These are phyloP conservation scores for Pichia gijzeniarum DNA, from an alignment of 805 yeast species.

Conservation along the genomic window DNA sequence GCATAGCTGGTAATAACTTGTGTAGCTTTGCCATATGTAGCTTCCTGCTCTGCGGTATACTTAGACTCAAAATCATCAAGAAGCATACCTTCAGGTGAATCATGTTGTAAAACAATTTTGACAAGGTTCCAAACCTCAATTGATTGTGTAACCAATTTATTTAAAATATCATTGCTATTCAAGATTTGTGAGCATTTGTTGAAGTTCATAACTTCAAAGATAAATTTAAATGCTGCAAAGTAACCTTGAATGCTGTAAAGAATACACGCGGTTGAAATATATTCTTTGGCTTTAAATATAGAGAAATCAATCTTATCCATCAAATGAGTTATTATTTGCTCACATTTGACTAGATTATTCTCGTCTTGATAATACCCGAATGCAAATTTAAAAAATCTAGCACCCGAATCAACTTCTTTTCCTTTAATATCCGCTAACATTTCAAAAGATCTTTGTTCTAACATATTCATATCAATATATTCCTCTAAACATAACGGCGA, in stretches of 20 bases:
- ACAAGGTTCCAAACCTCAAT: constrained; percentile 37
- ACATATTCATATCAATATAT: constrained; percentile 18
- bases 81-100: constrained; percentile 64
- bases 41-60: constrained; percentile 28
- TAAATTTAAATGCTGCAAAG: constrained; percentile 49
- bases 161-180: constrained; percentile 4
- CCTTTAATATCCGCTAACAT: constrained; percentile 40
- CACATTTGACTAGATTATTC: constrained; percentile 16
- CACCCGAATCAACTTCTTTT: constrained; percentile 75
- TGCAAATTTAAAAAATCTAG: constrained; percentile 53
- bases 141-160: constrained; percentile 11
- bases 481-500: constrained; percentile 33
- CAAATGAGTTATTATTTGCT: constrained; percentile 28
- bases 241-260: constrained; percentile 61
- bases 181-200: constrained; percentile 5
- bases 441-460: constrained; percentile 19
- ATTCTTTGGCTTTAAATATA: constrained; percentile 29
- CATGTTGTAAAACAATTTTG: constrained; percentile 50
- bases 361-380: constrained; percentile 30
- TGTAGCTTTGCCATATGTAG: constrained; percentile 31
- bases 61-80: constrained; percentile 40
- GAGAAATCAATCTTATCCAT: constrained; percentile 30
- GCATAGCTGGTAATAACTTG: constrained; percentile 57
- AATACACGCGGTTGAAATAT: constrained; percentile 39
- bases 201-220: constrained; percentile 22